These are phyloP conservation scores for Linnemannia elongata DNA, from an alignment of 192 early-diverging fungal species.

Conservation along the genomic window DNA sequence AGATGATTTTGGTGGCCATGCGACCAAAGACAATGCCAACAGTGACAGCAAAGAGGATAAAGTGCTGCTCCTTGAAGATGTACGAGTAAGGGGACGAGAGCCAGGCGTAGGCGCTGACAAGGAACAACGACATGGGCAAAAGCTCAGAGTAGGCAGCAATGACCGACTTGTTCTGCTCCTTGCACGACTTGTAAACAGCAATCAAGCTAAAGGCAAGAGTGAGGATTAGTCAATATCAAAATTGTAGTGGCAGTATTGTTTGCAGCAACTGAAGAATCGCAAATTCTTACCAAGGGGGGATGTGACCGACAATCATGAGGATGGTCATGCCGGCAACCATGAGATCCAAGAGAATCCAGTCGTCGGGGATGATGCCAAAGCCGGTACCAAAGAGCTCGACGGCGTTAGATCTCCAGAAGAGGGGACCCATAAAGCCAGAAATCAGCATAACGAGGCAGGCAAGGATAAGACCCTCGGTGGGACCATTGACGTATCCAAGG, in stretches of 20 bases:
- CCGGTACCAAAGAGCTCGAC: conserved; percentile 45
- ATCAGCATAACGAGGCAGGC: conserved; percentile 75
- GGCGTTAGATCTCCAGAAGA: conserved; percentile 49
- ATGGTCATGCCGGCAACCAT: conserved; percentile 60
- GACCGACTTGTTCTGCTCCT: conserved; percentile 73
- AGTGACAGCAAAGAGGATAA: conserved; percentile 80
- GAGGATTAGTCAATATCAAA: background rate
- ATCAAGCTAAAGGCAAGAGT: conserved; percentile 44
- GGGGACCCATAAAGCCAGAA: conserved; percentile 77
- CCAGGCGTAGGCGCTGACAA: conserved; percentile 77
- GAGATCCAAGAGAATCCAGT: conserved; percentile 56
- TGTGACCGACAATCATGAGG: conserved; percentile 65
- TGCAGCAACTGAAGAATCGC: no score
- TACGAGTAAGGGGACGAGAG: conserved; percentile 75
- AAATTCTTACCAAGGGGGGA: conserved; percentile 64
- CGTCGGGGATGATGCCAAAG: conserved; percentile 59
- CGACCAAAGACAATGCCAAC: conserved; percentile 88
- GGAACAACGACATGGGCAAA: conserved; percentile 74
- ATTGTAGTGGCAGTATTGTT: no score
- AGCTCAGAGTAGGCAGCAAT: conserved; percentile 71
- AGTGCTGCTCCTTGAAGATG: conserved; percentile 77
- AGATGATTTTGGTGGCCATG: conserved; percentile 90
- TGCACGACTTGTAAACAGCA: conserved; percentile 64
- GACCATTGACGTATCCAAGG: conserved; percentile 87
- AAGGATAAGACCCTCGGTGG: conserved; percentile 84